Percentiles rank a stretch among this genome's conserved stretches.
Evolutionary conservation across 768 basidiomycete genomes (phyloP).

Genomic region (Hygrophorus pudorinus): DNA sequence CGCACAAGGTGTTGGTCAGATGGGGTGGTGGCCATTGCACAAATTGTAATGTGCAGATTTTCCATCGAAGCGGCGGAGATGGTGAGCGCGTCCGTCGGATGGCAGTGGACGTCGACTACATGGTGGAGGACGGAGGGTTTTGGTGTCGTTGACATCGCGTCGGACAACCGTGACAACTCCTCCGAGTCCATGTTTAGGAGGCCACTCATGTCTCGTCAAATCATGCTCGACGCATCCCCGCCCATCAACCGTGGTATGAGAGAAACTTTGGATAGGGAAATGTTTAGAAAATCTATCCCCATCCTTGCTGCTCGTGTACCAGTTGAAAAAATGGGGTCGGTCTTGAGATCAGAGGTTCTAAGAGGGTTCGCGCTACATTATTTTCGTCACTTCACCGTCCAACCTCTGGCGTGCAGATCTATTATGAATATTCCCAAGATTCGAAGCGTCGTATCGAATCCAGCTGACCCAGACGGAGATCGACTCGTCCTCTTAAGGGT

Average conservation of each 20-base stretch:
- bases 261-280: constrained; percentile 45
- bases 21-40: constrained; percentile 68
- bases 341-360: constrained; percentile 51
- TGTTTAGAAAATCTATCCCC: constrained; percentile 55
- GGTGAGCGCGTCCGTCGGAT: constrained; percentile 69
- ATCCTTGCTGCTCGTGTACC: constrained; percentile 62
- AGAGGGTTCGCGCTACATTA: constrained; percentile 36
- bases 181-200: neutral
- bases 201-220: constrained; percentile 25
- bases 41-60: constrained; percentile 53
- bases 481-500: constrained; percentile 63
- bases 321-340: constrained; percentile 38
- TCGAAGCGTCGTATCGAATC: constrained; percentile 46
- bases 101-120: constrained; percentile 84
- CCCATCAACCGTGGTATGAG: constrained; percentile 37
- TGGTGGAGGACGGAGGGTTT: constrained; percentile 41
- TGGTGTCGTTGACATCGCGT: neutral
- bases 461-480: constrained; percentile 33
- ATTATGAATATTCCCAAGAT: constrained; percentile 64
- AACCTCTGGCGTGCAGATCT: constrained; percentile 26
- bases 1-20: constrained; percentile 67
- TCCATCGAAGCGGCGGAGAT: constrained; percentile 41
- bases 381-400: neutral
- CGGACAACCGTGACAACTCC: neutral
- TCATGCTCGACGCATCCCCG: constrained; percentile 30